Evolutionary conservation across 768 basidiomycete species (phyloP).

Genomic region (Leccinum sublutescens): DNA sequence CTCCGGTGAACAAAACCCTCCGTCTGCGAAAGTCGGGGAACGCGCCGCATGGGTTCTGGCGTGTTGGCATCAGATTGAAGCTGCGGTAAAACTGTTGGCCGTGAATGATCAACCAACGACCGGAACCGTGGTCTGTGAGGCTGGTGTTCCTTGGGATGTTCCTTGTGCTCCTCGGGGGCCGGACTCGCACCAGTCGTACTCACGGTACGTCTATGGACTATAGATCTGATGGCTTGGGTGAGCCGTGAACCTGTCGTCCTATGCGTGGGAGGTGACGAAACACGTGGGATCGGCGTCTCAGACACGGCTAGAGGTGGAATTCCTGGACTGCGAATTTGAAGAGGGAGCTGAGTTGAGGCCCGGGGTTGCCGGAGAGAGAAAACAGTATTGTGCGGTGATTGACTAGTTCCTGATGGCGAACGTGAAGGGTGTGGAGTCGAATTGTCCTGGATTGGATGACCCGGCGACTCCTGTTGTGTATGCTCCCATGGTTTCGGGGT

Average conservation of each 20-base stretch:
- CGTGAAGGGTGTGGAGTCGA: conserved; percentile 3
- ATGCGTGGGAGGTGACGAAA: conserved; percentile 17
- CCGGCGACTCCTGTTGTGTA: not conserved
- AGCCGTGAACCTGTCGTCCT: conserved; percentile 19
- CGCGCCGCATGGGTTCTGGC: conserved; percentile 11
- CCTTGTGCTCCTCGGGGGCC: conserved; percentile 9
- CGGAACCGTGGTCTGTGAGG: conserved; percentile 8
- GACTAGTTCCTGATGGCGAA: conserved; percentile 19
- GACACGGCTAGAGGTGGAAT: conserved; percentile 19
- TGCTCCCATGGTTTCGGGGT: not conserved
- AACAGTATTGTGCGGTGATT: conserved; percentile 1
- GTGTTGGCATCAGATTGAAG: not conserved
- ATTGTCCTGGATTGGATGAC: not conserved
- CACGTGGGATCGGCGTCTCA: conserved; percentile 15
- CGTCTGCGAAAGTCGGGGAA: conserved; percentile 5
- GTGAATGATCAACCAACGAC: conserved; percentile 16
- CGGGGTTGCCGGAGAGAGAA: conserved; percentile 9
- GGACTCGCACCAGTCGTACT: conserved; percentile 1
- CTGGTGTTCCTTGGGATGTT: conserved; percentile 7
- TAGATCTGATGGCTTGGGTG: conserved; percentile 24
- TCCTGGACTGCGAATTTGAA: conserved; percentile 20
- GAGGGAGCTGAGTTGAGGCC: conserved; percentile 7
- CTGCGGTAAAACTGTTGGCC: conserved; percentile 2
- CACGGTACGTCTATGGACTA: conserved; percentile 19
- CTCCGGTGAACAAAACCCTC: conserved; percentile 33